Base-by-base conservation (phyloP, 1,284 basidiomycete species). In the Coniferiporia weirii region DNA sequence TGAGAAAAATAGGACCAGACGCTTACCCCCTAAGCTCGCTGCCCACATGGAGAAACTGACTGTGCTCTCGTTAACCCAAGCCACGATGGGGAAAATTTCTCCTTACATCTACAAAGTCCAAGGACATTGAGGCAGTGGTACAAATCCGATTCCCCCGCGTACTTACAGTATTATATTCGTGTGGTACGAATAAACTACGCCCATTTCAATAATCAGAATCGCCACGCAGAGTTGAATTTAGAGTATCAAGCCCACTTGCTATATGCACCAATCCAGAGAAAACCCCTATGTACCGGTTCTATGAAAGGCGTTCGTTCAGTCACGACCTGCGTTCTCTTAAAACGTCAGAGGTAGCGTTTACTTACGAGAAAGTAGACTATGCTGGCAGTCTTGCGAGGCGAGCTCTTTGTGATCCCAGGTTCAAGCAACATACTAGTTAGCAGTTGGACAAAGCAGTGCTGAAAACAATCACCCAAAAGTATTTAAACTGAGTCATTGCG, bases 211-310 rank as follows among this genome's bases (percentile, higher is more conserved):
- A n/a, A n/a, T n/a, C 5, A 27, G 3, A 5, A 3, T 27, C 5
- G 27, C 27, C 5, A 27, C 5, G 27, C 2, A 3, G 5, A 5
- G 17, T 32, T 44, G 10, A n/a, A 9, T 27, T 7, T 27, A 47
- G 15, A 6, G 2, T n/a, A n/a, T n/a, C n/a, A n/a, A 35, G 1
- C 45, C 5, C 48, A 49, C 54, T 38, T 44, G 45, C 36, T 27
- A 48, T 48, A 9, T 40, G 12, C 4, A 49, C 15, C 12, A 56
- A 9, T 3, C 34, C 54, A 8, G 45, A 48, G 17, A 35, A 20
- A 12, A 56, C 34, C 13, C 54, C 54, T 15, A 56, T 56, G 32
- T 56, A 56, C 1, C 54, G 54, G 19, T 48, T 56, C 54, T 56
- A n/a, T 27, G 20, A 19, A 8, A 8, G 10, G n/a, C n/a, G 40